A percentile compares a stretch with the other conserved stretches of the same genome.
Evolutionary conservation across 352 stramenopile species (phyloP).

Genomic region (Phytophthora kernoviae): DNA sequence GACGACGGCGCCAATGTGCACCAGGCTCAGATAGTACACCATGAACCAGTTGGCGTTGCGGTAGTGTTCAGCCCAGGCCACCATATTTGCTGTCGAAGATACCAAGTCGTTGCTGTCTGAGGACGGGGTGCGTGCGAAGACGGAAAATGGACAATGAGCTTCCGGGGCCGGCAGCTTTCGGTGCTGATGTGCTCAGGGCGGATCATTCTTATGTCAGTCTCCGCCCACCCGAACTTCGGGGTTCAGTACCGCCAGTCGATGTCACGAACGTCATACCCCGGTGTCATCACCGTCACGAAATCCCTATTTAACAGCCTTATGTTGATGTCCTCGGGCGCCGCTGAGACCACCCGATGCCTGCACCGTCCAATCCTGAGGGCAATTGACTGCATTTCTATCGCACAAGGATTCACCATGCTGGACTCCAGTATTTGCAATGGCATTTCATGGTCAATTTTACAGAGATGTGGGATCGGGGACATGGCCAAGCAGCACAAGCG

Average conservation of each 20-base stretch:
- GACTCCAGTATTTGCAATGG: slow-evolving; percentile 2
- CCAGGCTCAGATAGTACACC: slow-evolving; percentile 95
- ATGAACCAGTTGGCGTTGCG: slow-evolving; percentile 97
- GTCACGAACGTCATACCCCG: slow-evolving; percentile 16
- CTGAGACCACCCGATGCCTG: slow-evolving; percentile 8
- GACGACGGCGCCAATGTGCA: slow-evolving; percentile 90
- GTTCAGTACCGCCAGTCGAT: slow-evolving; percentile 29
- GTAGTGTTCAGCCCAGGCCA: slow-evolving; percentile 64
- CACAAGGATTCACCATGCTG: slow-evolving; percentile 1
- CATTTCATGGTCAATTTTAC: slow-evolving; percentile 5
- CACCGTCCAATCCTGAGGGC: slow-evolving; percentile 18
- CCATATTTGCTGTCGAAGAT: slow-evolving; percentile 40
- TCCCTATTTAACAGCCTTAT: slow-evolving; percentile 23
- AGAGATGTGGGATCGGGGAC: slow-evolving; percentile 8
- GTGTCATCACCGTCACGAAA: slow-evolving; percentile 21
- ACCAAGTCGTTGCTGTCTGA: background rate
- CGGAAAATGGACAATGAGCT: slow-evolving; percentile 37
- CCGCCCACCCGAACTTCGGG: slow-evolving; percentile 12
- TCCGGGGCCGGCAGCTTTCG: background rate
- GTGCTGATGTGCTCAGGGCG: slow-evolving; percentile 1
- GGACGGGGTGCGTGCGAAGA: slow-evolving; percentile 16
- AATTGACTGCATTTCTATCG: slow-evolving; percentile 24
- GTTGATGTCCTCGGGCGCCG: slow-evolving; percentile 14
- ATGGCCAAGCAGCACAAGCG: slow-evolving; percentile 32
- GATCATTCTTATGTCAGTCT: slow-evolving; percentile 12